These are phyloP conservation scores for Golubevia sp. DNA, from an alignment of 1,284 basidiomycete species.

Conservation along the genomic window DNA sequence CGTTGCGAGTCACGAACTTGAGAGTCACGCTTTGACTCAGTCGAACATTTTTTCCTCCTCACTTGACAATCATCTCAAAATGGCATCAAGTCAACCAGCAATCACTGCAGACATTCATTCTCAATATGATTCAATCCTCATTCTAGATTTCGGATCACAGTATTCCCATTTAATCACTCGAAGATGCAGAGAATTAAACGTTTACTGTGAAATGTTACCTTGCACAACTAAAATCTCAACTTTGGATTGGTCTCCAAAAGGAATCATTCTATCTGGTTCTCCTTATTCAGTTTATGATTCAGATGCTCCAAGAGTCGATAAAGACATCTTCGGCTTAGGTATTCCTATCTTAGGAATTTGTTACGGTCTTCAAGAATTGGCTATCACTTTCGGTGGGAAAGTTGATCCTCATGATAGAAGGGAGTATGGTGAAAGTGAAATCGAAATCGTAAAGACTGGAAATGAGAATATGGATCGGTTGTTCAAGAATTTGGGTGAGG, in stretches of 20 bases:
- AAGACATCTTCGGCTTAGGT: slow-evolving; percentile 86
- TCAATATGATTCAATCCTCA: slow-evolving; percentile 94
- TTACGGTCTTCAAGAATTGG: slow-evolving; percentile 98
- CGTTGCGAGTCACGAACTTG: no score
- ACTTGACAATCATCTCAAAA: no score
- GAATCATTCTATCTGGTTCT: slow-evolving; percentile 96
- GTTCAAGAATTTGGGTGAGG: slow-evolving; percentile 80
- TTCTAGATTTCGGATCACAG: slow-evolving; percentile 97
- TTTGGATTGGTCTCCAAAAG: slow-evolving; percentile 91
- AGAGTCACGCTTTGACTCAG: no score
- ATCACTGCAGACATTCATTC: slow-evolving; percentile 74
- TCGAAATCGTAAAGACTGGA: slow-evolving; percentile 76
- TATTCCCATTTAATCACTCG: slow-evolving; percentile 98
- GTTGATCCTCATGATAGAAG: slow-evolving; percentile 88
- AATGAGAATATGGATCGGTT: slow-evolving; percentile 70
- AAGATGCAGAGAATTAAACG: slow-evolving; percentile 95
- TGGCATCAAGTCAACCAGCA: not conserved
- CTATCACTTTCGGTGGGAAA: slow-evolving; percentile 83
- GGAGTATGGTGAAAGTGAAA: slow-evolving; percentile 90
- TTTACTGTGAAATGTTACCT: slow-evolving; percentile 97
- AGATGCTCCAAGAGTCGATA: slow-evolving; percentile 91
- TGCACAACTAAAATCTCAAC: slow-evolving; percentile 92
- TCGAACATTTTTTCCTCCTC: no score
- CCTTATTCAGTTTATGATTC: slow-evolving; percentile 97
- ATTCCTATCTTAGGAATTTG: slow-evolving; percentile 96